Conservation (phyloP, 1,284 basidiomycete genomes). For the Leccinum cinnamomeum region DNA sequence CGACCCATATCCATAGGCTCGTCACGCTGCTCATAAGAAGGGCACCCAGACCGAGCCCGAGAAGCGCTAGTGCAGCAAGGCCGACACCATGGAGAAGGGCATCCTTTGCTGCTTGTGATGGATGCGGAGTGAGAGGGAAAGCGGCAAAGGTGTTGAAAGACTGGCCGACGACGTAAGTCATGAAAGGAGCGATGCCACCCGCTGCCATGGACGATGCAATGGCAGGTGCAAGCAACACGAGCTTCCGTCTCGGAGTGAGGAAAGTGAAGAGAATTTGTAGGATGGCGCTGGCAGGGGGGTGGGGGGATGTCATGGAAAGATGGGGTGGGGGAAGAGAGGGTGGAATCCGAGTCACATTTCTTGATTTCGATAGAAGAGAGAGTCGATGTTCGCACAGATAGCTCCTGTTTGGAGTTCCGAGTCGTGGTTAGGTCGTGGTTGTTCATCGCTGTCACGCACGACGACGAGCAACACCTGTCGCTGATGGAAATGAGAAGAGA, state of each 20-base stretch:
- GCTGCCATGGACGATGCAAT: slow-evolving; percentile 64
- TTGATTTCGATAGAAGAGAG: too few relatives aligned
- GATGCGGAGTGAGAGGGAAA: slow-evolving; percentile 51
- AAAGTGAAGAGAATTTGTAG: slow-evolving; percentile 50
- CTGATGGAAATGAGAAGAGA: too few relatives aligned
- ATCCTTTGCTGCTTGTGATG: slow-evolving; percentile 49
- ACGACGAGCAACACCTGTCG: too few relatives aligned
- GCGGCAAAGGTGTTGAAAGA: slow-evolving; percentile 68
- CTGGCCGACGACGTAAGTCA: slow-evolving; percentile 88
- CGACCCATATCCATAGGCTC: slow-evolving; percentile 83
- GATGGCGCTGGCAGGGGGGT: too few relatives aligned
- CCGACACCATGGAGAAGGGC: slow-evolving; percentile 61
- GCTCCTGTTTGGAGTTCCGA: too few relatives aligned
- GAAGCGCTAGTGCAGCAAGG: slow-evolving; percentile 65
- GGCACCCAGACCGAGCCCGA: slow-evolving; percentile 69
- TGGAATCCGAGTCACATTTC: too few relatives aligned
- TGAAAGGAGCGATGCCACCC: slow-evolving; percentile 70
- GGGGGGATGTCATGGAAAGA: too few relatives aligned
- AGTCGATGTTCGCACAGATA: too few relatives aligned
- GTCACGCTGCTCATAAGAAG: slow-evolving; percentile 64
- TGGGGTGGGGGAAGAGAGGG: too few relatives aligned
- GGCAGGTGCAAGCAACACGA: slow-evolving; percentile 70
- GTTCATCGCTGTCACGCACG: too few relatives aligned
- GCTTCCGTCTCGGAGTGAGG: slow-evolving; percentile 47
- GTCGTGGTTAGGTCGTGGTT: too few relatives aligned